These are phyloP conservation scores for Nicotiana otophora DNA, from an alignment of 257 asterid genomes.

Conservation along the genomic window DNA sequence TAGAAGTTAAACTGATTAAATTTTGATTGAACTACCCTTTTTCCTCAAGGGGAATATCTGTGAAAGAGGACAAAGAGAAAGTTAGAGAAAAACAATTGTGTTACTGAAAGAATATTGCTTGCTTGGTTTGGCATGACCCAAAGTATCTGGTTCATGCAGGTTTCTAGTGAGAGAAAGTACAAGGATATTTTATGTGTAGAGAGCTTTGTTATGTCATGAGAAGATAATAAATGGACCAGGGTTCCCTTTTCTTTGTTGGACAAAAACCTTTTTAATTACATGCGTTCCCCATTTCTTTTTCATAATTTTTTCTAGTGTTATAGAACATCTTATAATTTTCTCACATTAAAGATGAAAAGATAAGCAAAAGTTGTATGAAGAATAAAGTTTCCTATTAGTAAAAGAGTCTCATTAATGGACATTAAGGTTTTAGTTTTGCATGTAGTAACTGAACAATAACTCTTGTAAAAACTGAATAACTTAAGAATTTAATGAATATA, in stretches of 20 bases:
- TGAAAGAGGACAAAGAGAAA: background rate
- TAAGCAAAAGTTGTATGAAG: background rate
- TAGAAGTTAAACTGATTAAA: background rate
- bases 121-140: conserved; percentile 11
- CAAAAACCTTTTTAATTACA: background rate
- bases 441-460: background rate
- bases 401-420: background rate
- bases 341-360: background rate
- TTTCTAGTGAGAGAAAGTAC: background rate
- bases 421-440: background rate
- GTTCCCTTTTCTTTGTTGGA: conserved; percentile 1
- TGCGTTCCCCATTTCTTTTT: background rate
- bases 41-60: background rate
- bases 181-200: background rate
- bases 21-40: background rate
- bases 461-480: background rate
- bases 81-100: background rate
- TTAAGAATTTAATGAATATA: background rate
- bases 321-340: background rate
- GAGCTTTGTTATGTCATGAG: conserved; percentile 5
- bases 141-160: conserved; percentile 10
- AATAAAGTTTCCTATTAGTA: background rate
- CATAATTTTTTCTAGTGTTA: background rate
- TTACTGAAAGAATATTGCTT: conserved; percentile 1
- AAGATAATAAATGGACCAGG: background rate